Evolutionary conservation across 2,329 filamentous ascomycete genomes (phyloP).

Genomic region (Cytospora leucostoma): DNA sequence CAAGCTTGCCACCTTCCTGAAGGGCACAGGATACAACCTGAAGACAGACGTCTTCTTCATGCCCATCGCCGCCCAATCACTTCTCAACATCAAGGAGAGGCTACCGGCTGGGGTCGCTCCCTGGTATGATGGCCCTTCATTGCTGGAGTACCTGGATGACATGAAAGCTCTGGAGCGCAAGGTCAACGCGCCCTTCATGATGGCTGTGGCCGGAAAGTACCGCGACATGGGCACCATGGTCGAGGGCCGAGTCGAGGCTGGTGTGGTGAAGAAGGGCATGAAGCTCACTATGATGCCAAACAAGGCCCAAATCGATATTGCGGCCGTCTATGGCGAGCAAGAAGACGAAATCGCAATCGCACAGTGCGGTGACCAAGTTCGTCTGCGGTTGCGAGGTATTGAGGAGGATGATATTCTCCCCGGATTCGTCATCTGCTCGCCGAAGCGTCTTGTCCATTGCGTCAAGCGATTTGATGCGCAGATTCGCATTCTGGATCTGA

Average conservation of each 20-base stretch:
- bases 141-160: slow-evolving; percentile 92
- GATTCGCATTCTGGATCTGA: slow-evolving; percentile 91
- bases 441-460: slow-evolving; percentile 89
- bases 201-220: slow-evolving; percentile 96
- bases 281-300: slow-evolving; percentile 95
- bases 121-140: slow-evolving; percentile 87
- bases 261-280: slow-evolving; percentile 88
- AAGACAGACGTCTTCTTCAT: slow-evolving; percentile 95
- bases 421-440: slow-evolving; percentile 94
- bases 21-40: slow-evolving; percentile 89
- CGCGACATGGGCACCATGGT: slow-evolving; percentile 96
- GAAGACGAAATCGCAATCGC: slow-evolving; percentile 85
- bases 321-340: slow-evolving; percentile 90
- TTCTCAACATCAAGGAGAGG: slow-evolving; percentile 83
- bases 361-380: slow-evolving; percentile 92
- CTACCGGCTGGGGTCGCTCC: slow-evolving; percentile 73
- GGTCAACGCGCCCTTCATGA: slow-evolving; percentile 87
- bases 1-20: slow-evolving; percentile 85
- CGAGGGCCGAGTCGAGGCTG: slow-evolving; percentile 95
- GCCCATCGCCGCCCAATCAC: slow-evolving; percentile 90
- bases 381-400: slow-evolving; percentile 86
- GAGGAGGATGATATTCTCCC: slow-evolving; percentile 97
- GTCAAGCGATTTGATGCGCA: slow-evolving; percentile 92
- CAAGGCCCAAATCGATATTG: slow-evolving; percentile 74
- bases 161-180: slow-evolving; percentile 95